A percentile compares a stretch with the other conserved stretches of the same genome.
These are phyloP conservation scores for Suillus spraguei DNA, from an alignment of 768 basidiomycete genomes.

Conservation along the genomic window DNA sequence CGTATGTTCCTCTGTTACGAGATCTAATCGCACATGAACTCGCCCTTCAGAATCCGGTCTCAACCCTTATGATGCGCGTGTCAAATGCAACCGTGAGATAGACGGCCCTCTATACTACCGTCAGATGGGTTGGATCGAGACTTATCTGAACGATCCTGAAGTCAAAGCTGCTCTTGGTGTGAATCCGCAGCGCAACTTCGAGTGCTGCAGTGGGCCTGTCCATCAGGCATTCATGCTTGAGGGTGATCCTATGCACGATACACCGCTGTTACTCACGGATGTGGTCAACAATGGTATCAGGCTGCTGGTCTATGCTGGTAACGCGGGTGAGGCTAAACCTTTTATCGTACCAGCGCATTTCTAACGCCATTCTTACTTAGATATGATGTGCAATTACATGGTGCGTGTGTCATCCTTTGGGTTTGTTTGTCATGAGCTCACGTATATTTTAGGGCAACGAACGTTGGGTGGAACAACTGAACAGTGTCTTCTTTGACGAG, in stretches of 20 bases:
- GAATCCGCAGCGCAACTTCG: conserved; percentile 56
- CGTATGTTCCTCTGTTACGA: conserved; percentile 43
- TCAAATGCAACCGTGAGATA: too few relatives aligned
- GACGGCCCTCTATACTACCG: too few relatives aligned
- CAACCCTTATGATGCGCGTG: too few relatives aligned
- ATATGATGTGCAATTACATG: conserved; percentile 91
- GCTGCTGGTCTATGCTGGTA: conserved; percentile 88
- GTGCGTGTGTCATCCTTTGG: too few relatives aligned
- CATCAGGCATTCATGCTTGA: conserved; percentile 80
- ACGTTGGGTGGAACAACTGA: conserved; percentile 69
- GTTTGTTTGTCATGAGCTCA: conserved; percentile 8
- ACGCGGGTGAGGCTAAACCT: conserved; percentile 54
- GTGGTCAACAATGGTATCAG: conserved; percentile 83
- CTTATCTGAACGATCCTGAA: conserved; percentile 79
- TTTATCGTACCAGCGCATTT: conserved; percentile 3
- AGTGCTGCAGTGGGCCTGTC: conserved; percentile 76
- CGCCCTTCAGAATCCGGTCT: too few relatives aligned
- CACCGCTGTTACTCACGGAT: conserved; percentile 74
- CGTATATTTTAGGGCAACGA: conserved; percentile 63
- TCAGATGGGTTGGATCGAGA: too few relatives aligned
- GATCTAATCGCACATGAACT: conserved; percentile 4
- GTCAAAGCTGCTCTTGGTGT: conserved; percentile 83
- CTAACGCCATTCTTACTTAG: conserved; percentile 39
- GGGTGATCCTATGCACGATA: conserved; percentile 88
- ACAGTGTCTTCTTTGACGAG: conserved; percentile 61